Base-by-base conservation (phyloP, 805 yeast species). In the Pichia phayaonensis region DNA sequence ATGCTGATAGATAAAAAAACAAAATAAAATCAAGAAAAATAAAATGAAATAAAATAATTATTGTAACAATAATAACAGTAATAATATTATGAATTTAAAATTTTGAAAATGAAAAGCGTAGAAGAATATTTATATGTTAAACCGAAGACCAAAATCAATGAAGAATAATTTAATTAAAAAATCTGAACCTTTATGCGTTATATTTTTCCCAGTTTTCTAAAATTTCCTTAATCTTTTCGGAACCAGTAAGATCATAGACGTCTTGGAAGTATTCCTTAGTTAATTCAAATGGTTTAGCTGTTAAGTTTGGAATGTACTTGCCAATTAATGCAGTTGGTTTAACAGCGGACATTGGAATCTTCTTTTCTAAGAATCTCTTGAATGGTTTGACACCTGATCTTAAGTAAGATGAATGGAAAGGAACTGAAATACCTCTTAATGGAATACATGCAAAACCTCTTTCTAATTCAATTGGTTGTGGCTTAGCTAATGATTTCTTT, bases 371-470 rank as follows among this genome's bases (percentile, higher is more conserved):
- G 84, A 94, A 94, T 74, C 90, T 87, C 79, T 92, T 90, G 88
- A 94, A 94, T 63, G 99, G 99, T 73, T 90, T 92, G 54, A 94
- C 99, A 73, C 99, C 99, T 51, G 94, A 87, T 79, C 92, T 86
- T 75, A 94, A 79, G 75, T 95, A 94, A n/a, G 96, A 84, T 27
- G 97, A 90, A 74, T 94, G 99, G 97, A 94, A 94, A 56, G 99
- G 99, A 67, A 94, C 99, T n/a, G 97, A 89, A 59, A 94, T 94
- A 62, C 99, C 99, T 77, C 86, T 90, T 71, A 94, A 81, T 69
- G 99, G 99, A 62, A 94, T 94, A 63, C 94, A 92, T 41, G 99
- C 98, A 62, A 88, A 92, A 24, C 99, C 99, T 75, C 99, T 86
- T 74, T 94, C 95, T 65, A 95, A 78, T 50, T 90, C 95, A 68